Conservation (phyloP, 2,329 filamentous ascomycete species). For the Xylariaceae sp. region DNA sequence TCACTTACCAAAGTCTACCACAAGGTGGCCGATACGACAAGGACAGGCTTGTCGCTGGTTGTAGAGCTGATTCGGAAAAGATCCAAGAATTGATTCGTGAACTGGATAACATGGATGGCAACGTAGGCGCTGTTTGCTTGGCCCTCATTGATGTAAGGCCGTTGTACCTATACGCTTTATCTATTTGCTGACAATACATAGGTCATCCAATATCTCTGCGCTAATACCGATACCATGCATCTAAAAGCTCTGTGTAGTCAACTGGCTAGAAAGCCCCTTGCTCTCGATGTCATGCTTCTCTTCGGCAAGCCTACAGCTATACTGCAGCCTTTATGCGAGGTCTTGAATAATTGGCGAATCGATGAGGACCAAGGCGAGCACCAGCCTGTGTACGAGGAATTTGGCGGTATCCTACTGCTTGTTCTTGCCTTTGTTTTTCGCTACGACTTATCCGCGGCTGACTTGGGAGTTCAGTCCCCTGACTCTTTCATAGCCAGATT, state of each 20-base stretch:
- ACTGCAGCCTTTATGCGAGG: slow-evolving; percentile 67
- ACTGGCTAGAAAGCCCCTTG: slow-evolving; percentile 67
- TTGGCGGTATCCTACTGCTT: slow-evolving; percentile 70
- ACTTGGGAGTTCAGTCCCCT: slow-evolving; percentile 56
- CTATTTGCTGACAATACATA: slow-evolving; percentile 26
- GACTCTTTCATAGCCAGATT: slow-evolving; percentile 69
- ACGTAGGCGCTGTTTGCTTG: slow-evolving; percentile 78
- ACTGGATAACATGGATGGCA: slow-evolving; percentile 85
- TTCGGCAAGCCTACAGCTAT: slow-evolving; percentile 69
- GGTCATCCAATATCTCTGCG: slow-evolving; percentile 66
- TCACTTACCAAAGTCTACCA: slow-evolving; percentile 74
- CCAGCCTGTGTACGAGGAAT: slow-evolving; percentile 82
- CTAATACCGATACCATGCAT: slow-evolving; percentile 74
- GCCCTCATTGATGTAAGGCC: slow-evolving; percentile 65
- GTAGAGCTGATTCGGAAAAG: slow-evolving; percentile 69
- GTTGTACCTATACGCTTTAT: slow-evolving; percentile 1
- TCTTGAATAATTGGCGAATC: slow-evolving; percentile 76
- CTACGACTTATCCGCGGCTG: slow-evolving; percentile 61
- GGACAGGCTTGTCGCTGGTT: slow-evolving; percentile 74
- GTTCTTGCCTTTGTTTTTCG: slow-evolving; percentile 72
- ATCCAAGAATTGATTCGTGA: slow-evolving; percentile 75
- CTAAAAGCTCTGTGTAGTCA: slow-evolving; percentile 70
- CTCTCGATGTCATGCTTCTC: slow-evolving; percentile 70
- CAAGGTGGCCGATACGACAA: slow-evolving; percentile 71
- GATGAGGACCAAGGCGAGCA: slow-evolving; percentile 82